phyloP scores from a whole-genome alignment of 345 rosid species.

The Citrus glauca region DNA sequence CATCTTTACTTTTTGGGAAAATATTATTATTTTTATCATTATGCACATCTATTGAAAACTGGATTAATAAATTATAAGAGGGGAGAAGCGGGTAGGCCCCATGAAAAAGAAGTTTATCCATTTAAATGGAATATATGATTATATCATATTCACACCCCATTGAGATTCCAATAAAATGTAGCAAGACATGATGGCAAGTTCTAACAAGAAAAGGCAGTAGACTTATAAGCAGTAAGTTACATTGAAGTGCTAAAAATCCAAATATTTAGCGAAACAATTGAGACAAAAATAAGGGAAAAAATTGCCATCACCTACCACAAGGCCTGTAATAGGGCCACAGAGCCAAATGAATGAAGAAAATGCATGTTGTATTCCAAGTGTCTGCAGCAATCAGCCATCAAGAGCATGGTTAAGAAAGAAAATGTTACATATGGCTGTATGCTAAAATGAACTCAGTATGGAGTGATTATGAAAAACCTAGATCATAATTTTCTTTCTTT shows the following conservation, averaged over 20 bases:
- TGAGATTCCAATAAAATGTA: neutral
- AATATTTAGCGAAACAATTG: neutral
- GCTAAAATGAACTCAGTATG: neutral
- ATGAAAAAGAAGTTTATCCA: neutral
- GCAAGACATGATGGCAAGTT: neutral
- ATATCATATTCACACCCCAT: neutral
- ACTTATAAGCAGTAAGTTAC: slow-evolving; percentile 3
- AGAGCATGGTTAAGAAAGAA: slow-evolving; percentile 18
- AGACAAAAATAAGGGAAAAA: neutral
- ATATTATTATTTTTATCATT: neutral
- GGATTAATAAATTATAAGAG: neutral
- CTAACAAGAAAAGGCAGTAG: neutral
- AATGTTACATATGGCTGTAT: neutral
- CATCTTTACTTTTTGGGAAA: neutral
- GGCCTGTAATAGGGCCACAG: slow-evolving; percentile 96
- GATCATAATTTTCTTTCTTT: neutral
- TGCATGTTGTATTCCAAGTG: slow-evolving; percentile 88
- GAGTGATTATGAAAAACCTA: neutral
- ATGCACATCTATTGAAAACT: neutral
- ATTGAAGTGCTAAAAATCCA: neutral
- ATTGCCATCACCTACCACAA: slow-evolving; percentile 69
- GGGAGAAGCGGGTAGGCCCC: neutral
- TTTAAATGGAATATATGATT: neutral
- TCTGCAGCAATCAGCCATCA: slow-evolving; percentile 57
- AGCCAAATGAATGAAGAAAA: slow-evolving; percentile 99